Conservation (phyloP, 345 rosid species). For the Linum lewisii region DNA sequence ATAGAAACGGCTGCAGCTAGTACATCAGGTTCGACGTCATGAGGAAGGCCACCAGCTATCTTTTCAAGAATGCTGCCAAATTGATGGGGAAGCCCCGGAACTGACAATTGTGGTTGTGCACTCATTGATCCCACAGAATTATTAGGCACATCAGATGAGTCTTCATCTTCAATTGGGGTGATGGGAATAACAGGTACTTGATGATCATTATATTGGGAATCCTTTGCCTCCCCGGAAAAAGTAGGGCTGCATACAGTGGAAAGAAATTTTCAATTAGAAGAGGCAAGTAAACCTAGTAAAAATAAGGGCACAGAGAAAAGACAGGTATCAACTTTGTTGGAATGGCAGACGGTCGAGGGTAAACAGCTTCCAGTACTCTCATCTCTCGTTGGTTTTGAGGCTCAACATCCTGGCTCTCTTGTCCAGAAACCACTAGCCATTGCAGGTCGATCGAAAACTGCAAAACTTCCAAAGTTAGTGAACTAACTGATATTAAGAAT, state of each 20-base stretch:
- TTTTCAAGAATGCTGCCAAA: constrained; percentile 25
- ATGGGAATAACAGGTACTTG: constrained; percentile 55
- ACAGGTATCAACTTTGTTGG: constrained; percentile 57
- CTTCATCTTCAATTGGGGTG: constrained; percentile 84
- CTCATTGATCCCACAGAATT: constrained; percentile 23
- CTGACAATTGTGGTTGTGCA: constrained; percentile 24
- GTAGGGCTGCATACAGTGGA: constrained; percentile 56
- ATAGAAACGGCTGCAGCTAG: constrained; percentile 63
- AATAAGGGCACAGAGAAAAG: constrained; percentile 13
- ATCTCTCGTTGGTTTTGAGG: constrained; percentile 66
- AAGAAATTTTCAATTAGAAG: constrained; percentile 8
- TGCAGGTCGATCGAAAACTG: constrained; percentile 45
- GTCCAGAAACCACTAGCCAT: constrained; percentile 92
- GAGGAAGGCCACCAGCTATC: constrained; percentile 21
- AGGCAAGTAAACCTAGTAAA: constrained; percentile 9
- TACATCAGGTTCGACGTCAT: constrained; percentile 44
- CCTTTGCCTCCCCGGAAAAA: constrained; percentile 34
- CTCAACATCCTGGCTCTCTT: constrained; percentile 74
- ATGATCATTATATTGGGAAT: constrained; percentile 29
- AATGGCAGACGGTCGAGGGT: constrained; percentile 79
- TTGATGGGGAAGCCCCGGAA: constrained; percentile 28
- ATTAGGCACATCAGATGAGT: constrained; percentile 35
- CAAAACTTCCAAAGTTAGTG: constrained; percentile 18
- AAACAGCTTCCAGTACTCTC: constrained; percentile 92
- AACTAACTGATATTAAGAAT: constrained; percentile 2